Percentiles rank a stretch among this genome's conserved stretches.
These are phyloP conservation scores for Trichocladium uniseriatum DNA, from an alignment of 495 filamentous ascomycete genomes.

Conservation along the genomic window DNA sequence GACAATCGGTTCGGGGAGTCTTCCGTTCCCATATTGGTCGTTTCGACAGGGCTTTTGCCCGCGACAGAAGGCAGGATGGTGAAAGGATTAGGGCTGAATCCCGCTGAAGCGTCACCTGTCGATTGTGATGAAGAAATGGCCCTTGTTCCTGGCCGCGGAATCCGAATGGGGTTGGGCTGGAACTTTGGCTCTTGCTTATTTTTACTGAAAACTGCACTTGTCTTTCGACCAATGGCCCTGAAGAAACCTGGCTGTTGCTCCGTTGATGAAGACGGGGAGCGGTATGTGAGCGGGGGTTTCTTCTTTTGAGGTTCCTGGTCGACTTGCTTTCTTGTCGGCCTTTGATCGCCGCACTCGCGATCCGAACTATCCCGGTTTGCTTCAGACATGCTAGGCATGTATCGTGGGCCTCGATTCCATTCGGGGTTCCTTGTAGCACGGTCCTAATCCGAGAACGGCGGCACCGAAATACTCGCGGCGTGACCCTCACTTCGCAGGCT, in stretches of 20 bases:
- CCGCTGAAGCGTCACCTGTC: background rate
- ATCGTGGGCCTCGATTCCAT: no score
- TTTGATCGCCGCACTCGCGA: no score
- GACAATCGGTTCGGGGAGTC: constrained; percentile 10
- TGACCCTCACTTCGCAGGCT: no score
- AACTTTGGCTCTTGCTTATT: constrained; percentile 16
- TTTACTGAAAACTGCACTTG: constrained; percentile 6
- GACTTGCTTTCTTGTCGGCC: constrained; percentile 31
- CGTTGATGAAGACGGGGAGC: constrained; percentile 22
- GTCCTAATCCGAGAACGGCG: no score
- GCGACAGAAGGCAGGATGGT: background rate
- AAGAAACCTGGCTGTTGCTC: constrained; percentile 27
- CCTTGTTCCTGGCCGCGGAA: background rate
- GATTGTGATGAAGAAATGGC: background rate
- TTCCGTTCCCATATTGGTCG: background rate
- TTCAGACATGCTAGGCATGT: no score
- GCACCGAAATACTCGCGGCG: no score
- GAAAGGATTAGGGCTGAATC: background rate
- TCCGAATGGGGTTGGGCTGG: background rate
- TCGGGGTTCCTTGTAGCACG: no score
- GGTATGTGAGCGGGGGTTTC: constrained; percentile 13
- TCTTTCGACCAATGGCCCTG: constrained; percentile 20
- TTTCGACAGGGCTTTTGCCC: background rate
- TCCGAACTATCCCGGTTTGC: no score
- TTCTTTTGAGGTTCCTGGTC: constrained; percentile 27